Base-by-base conservation (phyloP, 2,329 filamentous ascomycete genomes). In the Hypoxylon rubiginosum region DNA sequence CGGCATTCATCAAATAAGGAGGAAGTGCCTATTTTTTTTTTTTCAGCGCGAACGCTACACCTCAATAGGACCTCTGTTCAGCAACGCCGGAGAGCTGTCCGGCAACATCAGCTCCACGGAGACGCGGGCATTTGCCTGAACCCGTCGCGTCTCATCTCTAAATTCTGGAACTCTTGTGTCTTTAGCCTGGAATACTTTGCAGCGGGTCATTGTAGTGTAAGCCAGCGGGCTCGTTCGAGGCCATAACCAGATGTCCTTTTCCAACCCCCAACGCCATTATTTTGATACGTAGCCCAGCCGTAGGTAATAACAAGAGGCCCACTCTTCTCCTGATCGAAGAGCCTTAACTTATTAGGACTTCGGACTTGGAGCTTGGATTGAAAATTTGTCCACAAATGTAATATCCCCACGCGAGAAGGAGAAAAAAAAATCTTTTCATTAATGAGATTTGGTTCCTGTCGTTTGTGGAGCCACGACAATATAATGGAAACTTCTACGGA, bases 381-480 rank as follows among this genome's bases (percentile, higher is more conserved):
- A 52, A 61, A 66, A 65, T 62, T 51, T 64, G 17, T 30, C 64
- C 67, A 43, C 58, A 55, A 63, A 30, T 51, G 21, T 67, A 67
- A 69, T 69, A 64, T 66, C 55, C 64, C 58, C n/a, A 67, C 26
- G 28, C 55, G 36, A 6, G n/a, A 39, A 39, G 36, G 4, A 17
- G n/a, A 41, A 41, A 41, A 41, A 52, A 70, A 70, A 67, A 64
- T 53, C 59, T 49, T 64, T 59, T 63, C n/a, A n/a, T n/a, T 19
- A 19, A 8, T 63, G 51, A 56, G 57, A 57, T 66, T 68, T 62
- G n/a, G 45, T 58, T 56, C 53, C 39, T 61, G 48, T 62, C 26
- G 53, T 66, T 41, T 58, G 39, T 68, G 67, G 67, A 70, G 64
- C 56, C 62, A 66, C 62, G 62, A 70, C 51, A 64, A 65, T 64